Evolutionary conservation across 176 grass and related monocot species (phyloP), one percentile per base, ranked within the genome.

Genomic region (Lolium rigidum): DNA sequence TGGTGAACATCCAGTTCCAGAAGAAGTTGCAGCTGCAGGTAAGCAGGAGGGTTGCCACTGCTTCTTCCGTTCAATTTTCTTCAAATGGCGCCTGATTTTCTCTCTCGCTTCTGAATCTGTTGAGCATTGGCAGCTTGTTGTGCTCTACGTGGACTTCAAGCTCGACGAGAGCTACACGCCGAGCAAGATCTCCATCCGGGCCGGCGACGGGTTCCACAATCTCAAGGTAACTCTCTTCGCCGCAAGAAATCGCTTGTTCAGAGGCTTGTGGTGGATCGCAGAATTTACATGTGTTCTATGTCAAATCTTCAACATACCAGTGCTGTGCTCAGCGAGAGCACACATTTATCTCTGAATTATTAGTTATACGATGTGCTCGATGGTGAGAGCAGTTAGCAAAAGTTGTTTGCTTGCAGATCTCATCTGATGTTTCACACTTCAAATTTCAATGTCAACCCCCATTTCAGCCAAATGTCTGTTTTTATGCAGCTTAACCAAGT

Each of bases 191-290:
- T 95, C 96, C 72, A 87, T 98, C 17, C 77, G 93, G 28, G 88
- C 93, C 17, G 96, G 93, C 16, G 96, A 98, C 83, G 93, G 96
- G n/a, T 98, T 98, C 82, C 93, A 98, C 88, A 95, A 98, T 87
- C 78, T 98, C 56, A 98, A 98, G 93, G 96, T 98, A 58, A 64
- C 28, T 28, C 81, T 47, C 47, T 86, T 52, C 25, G 14, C 9
- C 5, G 14, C 0, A n/a, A 76, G 1, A n/a, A 17, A 52, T 46
- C 18, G 10, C 26, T 82, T 72, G 18, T 39, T 78, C 20, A 74
- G 44, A 60, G 50, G 54, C 20, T 54, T 56, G 21, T 43, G 50
- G 13, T 13, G 13, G 0, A 52, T 31, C 16, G 63, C 67, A n/a
- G 47, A 14, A 49, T 11, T 60, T 72, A 61, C 22, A 64, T 41